A percentile compares a stretch with the other conserved stretches of the same genome.
Evolutionary conservation across 2,329 filamentous ascomycete genomes (phyloP).

Genomic region (Hortaea sp.): DNA sequence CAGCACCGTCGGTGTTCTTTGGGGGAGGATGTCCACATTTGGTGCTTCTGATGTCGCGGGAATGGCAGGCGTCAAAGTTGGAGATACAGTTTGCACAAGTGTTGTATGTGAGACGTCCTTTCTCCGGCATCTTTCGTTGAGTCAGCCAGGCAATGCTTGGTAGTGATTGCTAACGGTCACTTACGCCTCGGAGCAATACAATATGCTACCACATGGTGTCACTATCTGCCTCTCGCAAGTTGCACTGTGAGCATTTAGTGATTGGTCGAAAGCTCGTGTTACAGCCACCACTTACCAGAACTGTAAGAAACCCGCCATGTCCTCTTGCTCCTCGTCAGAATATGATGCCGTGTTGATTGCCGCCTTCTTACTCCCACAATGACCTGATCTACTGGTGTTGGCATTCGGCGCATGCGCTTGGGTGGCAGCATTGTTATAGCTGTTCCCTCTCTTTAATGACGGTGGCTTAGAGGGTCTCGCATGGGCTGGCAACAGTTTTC

Average conservation of each 20-base stretch:
- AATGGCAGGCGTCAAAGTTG: background rate
- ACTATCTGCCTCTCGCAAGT: conserved; percentile 58
- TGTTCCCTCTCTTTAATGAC: conserved; percentile 13
- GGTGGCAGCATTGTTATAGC: conserved; percentile 12
- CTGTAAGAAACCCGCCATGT: conserved; percentile 44
- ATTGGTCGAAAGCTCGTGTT: background rate
- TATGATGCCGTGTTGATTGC: conserved; percentile 7
- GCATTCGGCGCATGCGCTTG: conserved; percentile 3
- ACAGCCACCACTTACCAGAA: conserved; percentile 35
- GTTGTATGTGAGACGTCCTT: conserved; percentile 25
- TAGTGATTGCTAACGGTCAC: conserved; percentile 6
- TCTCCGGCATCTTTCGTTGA: conserved; percentile 33
- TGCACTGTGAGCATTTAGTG: conserved; percentile 34
- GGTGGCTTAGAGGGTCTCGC: conserved; percentile 15
- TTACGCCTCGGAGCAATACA: conserved; percentile 58
- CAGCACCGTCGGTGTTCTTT: conserved; percentile 36
- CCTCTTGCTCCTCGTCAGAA: conserved; percentile 35
- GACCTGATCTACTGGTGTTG: conserved; percentile 1
- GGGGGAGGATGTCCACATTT: conserved; percentile 35
- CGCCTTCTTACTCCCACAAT: conserved; percentile 11
- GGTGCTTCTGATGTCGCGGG: background rate
- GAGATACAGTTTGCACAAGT: background rate
- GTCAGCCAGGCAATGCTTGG: background rate
- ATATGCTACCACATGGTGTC: conserved; percentile 47
- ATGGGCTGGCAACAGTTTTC: conserved; percentile 17